These are phyloP conservation scores for Orbilia javanica DNA, from an alignment of 2,329 filamentous ascomycete genomes.

Conservation along the genomic window DNA sequence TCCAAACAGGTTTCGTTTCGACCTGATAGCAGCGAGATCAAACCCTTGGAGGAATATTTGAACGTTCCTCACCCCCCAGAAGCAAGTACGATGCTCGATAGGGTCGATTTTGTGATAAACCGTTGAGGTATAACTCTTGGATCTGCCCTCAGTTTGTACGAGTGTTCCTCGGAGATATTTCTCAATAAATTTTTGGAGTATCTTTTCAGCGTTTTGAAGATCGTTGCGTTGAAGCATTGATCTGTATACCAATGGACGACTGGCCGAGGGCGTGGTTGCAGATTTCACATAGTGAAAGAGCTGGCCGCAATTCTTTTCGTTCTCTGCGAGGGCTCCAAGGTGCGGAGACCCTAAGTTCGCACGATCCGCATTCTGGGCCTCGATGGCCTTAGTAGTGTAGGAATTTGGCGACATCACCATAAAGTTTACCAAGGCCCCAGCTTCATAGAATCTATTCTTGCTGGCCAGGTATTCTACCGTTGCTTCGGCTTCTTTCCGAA, in stretches of 20 bases:
- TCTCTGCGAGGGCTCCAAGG: background rate
- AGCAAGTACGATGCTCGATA: slow-evolving; percentile 13
- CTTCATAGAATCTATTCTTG: background rate
- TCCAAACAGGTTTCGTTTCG: background rate
- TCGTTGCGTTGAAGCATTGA: background rate
- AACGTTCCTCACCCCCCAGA: background rate
- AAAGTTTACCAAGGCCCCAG: background rate
- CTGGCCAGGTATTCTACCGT: slow-evolving; percentile 21
- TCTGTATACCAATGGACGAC: background rate
- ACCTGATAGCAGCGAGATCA: background rate
- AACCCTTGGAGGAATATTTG: background rate
- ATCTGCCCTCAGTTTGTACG: background rate
- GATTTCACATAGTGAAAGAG: slow-evolving; percentile 18
- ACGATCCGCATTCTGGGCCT: background rate
- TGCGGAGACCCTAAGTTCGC: background rate
- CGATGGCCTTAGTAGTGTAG: slow-evolving; percentile 30
- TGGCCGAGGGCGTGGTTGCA: slow-evolving; percentile 1
- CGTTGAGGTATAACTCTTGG: background rate
- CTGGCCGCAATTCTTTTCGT: slow-evolving; percentile 18
- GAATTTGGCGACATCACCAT: slow-evolving; percentile 1
- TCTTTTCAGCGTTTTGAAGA: background rate
- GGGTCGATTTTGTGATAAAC: slow-evolving; percentile 23
- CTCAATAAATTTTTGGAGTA: background rate
- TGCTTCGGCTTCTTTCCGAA: background rate
- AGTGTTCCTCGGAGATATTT: background rate